Evolutionary conservation across 257 asterid species (phyloP).

Genomic region (Capsicum rhomboideum): DNA sequence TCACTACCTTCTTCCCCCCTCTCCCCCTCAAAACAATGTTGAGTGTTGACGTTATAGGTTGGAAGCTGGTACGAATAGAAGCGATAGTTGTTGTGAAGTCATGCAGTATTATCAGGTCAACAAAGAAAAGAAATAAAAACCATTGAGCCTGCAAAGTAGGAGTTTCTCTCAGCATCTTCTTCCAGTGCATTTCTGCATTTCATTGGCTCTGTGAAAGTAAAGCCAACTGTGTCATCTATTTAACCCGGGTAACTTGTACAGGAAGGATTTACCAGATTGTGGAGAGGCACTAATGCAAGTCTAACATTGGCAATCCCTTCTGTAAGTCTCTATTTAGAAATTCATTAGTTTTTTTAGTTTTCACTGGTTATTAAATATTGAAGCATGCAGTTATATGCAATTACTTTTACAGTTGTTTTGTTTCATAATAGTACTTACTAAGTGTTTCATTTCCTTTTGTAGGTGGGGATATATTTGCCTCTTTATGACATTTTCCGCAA

Average conservation of each 20-base stretch:
- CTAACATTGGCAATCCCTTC: constrained; percentile 84
- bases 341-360: background rate
- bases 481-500: constrained; percentile 74
- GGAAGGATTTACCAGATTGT: constrained; percentile 78
- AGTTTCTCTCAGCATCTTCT: background rate
- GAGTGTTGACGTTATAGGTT: background rate
- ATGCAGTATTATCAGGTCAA: background rate
- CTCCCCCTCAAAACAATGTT: background rate
- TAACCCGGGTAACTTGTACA: constrained; percentile 23
- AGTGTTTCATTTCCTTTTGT: background rate
- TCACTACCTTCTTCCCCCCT: background rate
- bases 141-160: background rate
- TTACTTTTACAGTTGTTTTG: background rate
- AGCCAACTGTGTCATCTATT: background rate
- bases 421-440: background rate
- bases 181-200: background rate
- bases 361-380: constrained; percentile 2
- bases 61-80: background rate
- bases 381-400: background rate
- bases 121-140: background rate
- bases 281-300: constrained; percentile 98
- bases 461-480: constrained; percentile 96
- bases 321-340: constrained; percentile 33
- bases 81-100: background rate
- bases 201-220: background rate